Evolutionary conservation across 257 asterid species (phyloP).

Genomic region (Lithospermum erythrorhizon): DNA sequence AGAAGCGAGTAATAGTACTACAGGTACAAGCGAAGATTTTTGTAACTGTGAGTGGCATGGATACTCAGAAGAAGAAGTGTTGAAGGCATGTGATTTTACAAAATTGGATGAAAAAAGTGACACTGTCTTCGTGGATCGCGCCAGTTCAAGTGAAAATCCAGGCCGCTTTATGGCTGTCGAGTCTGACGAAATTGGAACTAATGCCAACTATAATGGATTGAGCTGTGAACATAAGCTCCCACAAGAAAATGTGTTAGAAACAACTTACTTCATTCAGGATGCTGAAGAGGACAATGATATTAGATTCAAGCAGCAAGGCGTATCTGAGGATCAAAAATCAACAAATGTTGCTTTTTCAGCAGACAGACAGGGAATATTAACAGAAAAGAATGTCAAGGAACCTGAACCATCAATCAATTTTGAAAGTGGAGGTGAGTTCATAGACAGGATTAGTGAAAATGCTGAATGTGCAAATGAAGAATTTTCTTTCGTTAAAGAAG

Average conservation of each 20-base stretch:
- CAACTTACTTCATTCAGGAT: constrained; percentile 15
- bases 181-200: constrained; percentile 20
- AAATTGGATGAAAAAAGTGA: constrained; percentile 13
- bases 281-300: constrained; percentile 15
- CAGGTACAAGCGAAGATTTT: constrained; percentile 16
- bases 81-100: constrained; percentile 18
- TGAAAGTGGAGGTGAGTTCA: constrained; percentile 22
- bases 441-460: constrained; percentile 26
- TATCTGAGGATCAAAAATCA: constrained; percentile 19
- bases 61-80: constrained; percentile 17
- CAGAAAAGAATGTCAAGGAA: constrained; percentile 35
- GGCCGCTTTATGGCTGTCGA: constrained; percentile 23
- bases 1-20: constrained; percentile 19
- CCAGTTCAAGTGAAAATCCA: constrained; percentile 18
- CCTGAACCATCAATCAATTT: constrained; percentile 25
- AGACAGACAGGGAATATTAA: background rate
- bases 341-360: constrained; percentile 10
- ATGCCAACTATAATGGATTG: constrained; percentile 11
- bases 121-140: constrained; percentile 28
- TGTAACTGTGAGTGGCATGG: constrained; percentile 19
- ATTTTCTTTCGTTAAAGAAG: constrained; percentile 22
- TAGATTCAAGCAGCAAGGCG: constrained; percentile 10
- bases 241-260: constrained; percentile 19
- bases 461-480: constrained; percentile 21
- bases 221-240: constrained; percentile 20